Evolutionary conservation across 2,329 filamentous ascomycete species (phyloP).

Genomic region (Alternaria incomplexa): DNA sequence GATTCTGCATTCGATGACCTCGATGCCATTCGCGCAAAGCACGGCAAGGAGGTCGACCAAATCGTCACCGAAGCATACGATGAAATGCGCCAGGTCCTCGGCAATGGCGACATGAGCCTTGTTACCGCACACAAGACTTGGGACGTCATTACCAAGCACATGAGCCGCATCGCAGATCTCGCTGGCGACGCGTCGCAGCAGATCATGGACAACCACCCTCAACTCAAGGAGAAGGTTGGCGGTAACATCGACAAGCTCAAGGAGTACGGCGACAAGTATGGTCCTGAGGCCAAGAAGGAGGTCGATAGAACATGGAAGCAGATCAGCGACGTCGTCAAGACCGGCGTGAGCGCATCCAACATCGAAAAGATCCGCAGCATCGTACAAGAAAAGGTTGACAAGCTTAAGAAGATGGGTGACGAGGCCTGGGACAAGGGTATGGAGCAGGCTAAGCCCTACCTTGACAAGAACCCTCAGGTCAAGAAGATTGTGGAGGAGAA

Average conservation of each 20-base stretch:
- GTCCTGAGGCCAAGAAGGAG: constrained; percentile 78
- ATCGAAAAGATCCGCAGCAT: constrained; percentile 63
- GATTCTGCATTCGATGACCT: constrained; percentile 74
- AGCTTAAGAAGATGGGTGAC: constrained; percentile 71
- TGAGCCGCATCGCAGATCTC: constrained; percentile 65
- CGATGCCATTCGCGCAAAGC: constrained; percentile 70
- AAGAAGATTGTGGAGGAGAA: constrained; percentile 77
- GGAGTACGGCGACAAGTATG: constrained; percentile 71
- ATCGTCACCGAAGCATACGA: constrained; percentile 71
- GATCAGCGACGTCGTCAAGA: constrained; percentile 67
- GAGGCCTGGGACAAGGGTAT: constrained; percentile 75
- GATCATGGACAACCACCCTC: constrained; percentile 74
- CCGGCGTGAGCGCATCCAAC: constrained; percentile 65
- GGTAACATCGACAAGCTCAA: constrained; percentile 72
- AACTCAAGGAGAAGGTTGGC: constrained; percentile 74
- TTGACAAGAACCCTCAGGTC: constrained; percentile 78
- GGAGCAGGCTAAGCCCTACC: constrained; percentile 72
- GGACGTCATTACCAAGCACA: constrained; percentile 67
- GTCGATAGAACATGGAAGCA: constrained; percentile 74
- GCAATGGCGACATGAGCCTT: constrained; percentile 65
- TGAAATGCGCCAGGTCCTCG: constrained; percentile 68
- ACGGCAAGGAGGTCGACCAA: constrained; percentile 72
- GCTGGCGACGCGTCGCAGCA: constrained; percentile 67
- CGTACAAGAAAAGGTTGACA: constrained; percentile 72
- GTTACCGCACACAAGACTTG: constrained; percentile 67